phyloP scores from a whole-genome alignment of 768 basidiomycete species.

The Phallus indusiatus region DNA sequence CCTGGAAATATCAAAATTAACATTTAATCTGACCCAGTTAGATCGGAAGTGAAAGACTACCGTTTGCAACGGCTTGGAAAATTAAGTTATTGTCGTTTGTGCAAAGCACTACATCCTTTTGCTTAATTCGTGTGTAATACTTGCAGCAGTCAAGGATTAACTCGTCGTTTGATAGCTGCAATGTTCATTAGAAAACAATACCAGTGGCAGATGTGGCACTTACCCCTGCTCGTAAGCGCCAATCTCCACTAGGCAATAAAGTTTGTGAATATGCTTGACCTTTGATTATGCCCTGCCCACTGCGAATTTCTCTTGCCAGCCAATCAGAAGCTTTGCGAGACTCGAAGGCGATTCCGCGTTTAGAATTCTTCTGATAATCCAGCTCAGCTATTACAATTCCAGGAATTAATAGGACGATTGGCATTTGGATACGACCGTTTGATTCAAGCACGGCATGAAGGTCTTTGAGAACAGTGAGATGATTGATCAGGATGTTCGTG shows the following conservation, averaged over 20 bases:
- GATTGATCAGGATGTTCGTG: conserved; percentile 68
- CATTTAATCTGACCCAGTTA: not conserved
- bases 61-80: conserved; percentile 37
- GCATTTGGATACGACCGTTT: conserved; percentile 15
- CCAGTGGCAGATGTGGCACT: conserved; percentile 13
- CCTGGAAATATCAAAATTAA: not conserved
- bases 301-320: conserved; percentile 51
- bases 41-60: conserved; percentile 22
- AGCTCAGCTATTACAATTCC: conserved; percentile 70
- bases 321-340: conserved; percentile 62
- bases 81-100: conserved; percentile 64
- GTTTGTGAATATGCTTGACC: conserved; percentile 59
- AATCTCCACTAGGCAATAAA: conserved; percentile 44
- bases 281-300: conserved; percentile 36
- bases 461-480: conserved; percentile 51
- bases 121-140: conserved; percentile 38
- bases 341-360: conserved; percentile 42
- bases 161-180: conserved; percentile 47
- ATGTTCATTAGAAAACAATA: conserved; percentile 11
- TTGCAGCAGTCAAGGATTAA: conserved; percentile 70
- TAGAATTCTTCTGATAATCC: conserved; percentile 41
- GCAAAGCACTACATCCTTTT: conserved; percentile 47
- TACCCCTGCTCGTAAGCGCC: conserved; percentile 45
- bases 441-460: conserved; percentile 55
- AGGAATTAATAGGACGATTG: conserved; percentile 59